Base-by-base conservation (phyloP, 768 basidiomycete genomes). In the Russula abietina region DNA sequence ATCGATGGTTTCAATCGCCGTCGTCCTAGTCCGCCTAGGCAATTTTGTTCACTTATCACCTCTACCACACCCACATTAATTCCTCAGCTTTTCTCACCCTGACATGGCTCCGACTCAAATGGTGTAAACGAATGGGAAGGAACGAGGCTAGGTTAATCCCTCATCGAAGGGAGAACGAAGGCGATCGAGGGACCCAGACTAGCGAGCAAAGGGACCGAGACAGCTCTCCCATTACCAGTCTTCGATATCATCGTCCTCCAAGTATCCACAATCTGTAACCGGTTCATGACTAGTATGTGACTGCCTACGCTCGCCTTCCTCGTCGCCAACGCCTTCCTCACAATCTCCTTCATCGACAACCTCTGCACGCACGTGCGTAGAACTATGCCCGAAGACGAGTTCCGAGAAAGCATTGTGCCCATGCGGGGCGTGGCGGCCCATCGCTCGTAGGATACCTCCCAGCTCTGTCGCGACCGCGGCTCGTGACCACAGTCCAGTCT, bases 171-270 rank as follows among this genome's bases (percentile, higher is more conserved):
- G n/a, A n/a, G n/a, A n/a, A n/a, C n/a, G 28, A 30, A 30, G 28
- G 28, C 28, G 28, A 30, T 30, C 28, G 5, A 30, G 28, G 28
- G 28, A 30, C 28, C 28, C 28, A 30, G 5, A 30, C 28, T 2
- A 30, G 28, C 28, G 28, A 30, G 28, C 28, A 5, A 30, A 30
- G 28, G 5, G 28, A 30, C 28, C 28, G 28, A 30, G 28, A 30
- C 28, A 30, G 28, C 3, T 30, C 16, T 9, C 14, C 26, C 24
- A 7, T 43, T 12, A 59, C 60, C 60, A 59, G 14, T 66, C 67
- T 30, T 66, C 67, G 28, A 66, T 62, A n/a, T 67, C 66, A 26
- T 67, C 67, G 26, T 66, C 67, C 28, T 67, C 65, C 30, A 64
- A 41, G 55, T 61, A 67, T 16, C 60, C 65, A 19, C 49, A 55